These are phyloP conservation scores for Luzula sylvatica DNA, from an alignment of 176 grass and related monocot genomes.

Conservation along the genomic window DNA sequence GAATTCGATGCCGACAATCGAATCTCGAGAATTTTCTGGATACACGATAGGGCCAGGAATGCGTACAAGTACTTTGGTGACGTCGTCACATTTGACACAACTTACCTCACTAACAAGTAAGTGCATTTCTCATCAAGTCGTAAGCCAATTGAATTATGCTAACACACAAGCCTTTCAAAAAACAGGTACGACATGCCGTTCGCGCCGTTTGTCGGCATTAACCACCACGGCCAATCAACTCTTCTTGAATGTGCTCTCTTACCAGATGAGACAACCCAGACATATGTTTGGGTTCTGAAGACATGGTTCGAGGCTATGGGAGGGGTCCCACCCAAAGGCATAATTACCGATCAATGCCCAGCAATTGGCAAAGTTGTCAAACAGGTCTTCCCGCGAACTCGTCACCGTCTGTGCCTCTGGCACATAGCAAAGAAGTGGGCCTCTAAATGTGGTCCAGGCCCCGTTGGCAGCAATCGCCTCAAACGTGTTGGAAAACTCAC, in stretches of 20 bases:
- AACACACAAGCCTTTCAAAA: no score
- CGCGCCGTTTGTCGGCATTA: conserved; percentile 52
- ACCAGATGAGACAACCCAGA: conserved; percentile 47
- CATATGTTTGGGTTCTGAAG: conserved; percentile 69
- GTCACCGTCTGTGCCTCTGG: conserved; percentile 56
- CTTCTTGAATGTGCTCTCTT: conserved; percentile 63
- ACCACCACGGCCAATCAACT: conserved; percentile 50
- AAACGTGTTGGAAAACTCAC: no score
- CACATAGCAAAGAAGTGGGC: conserved; percentile 53
- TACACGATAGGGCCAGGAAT: no score
- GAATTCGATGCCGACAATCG: conserved; percentile 34
- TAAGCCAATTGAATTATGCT: no score
- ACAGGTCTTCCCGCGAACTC: conserved; percentile 48
- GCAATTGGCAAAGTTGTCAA: conserved; percentile 46
- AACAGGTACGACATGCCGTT: conserved; percentile 27
- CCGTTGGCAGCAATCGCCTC: no score
- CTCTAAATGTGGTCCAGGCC: conserved; percentile 28
- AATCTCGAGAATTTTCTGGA: no score
- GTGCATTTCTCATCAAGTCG: not conserved
- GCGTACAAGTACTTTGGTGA: no score
- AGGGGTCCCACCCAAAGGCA: conserved; percentile 39
- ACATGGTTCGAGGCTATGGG: conserved; percentile 66
- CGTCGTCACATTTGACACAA: no score
- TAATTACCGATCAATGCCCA: conserved; percentile 58
- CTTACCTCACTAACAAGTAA: conserved; percentile 48